These are phyloP conservation scores for Agaricales sp. DNA, from an alignment of 1,284 basidiomycete species.

Conservation along the genomic window DNA sequence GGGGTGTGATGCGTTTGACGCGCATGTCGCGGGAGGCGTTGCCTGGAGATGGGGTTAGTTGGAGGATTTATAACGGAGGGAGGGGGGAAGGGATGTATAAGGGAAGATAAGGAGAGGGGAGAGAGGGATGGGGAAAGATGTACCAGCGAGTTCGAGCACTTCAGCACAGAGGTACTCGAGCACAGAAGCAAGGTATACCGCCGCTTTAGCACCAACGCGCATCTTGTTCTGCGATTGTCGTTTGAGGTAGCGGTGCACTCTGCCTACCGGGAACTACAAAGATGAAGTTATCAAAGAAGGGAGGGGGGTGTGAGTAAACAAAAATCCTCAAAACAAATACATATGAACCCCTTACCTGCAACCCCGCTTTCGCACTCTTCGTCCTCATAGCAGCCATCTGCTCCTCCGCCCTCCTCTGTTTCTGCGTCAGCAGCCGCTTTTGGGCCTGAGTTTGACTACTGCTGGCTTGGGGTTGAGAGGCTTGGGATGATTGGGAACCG, in stretches of 20 bases:
- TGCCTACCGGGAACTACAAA: conserved; percentile 86
- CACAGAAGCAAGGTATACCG: conserved; percentile 88
- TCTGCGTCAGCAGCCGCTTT: too few species aligned
- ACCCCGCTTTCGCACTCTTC: conserved; percentile 73
- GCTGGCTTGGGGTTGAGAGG: too few species aligned
- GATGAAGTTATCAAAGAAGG: background rate
- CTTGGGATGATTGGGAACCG: conserved; percentile 15
- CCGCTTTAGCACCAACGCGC: conserved; percentile 87
- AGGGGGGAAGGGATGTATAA: background rate
- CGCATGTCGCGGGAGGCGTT: conserved; percentile 95
- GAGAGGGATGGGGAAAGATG: background rate
- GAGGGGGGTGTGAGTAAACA: background rate
- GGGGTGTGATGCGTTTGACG: conserved; percentile 94
- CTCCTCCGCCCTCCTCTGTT: conserved; percentile 24
- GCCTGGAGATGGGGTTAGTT: conserved; percentile 33
- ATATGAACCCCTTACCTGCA: conserved; percentile 77
- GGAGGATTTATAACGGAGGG: background rate
- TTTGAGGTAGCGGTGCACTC: conserved; percentile 94
- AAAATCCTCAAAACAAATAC: conserved; percentile 3
- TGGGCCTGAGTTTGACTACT: too few species aligned
- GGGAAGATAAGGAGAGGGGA: conserved; percentile 1
- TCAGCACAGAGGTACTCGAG: conserved; percentile 88
- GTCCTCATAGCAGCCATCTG: conserved; percentile 40
- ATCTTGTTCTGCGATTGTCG: conserved; percentile 89
- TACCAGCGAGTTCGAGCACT: conserved; percentile 82